phyloP scores from a whole-genome alignment of 192 early-diverging fungal species.

The Jimgerdemannia flammicorona region DNA sequence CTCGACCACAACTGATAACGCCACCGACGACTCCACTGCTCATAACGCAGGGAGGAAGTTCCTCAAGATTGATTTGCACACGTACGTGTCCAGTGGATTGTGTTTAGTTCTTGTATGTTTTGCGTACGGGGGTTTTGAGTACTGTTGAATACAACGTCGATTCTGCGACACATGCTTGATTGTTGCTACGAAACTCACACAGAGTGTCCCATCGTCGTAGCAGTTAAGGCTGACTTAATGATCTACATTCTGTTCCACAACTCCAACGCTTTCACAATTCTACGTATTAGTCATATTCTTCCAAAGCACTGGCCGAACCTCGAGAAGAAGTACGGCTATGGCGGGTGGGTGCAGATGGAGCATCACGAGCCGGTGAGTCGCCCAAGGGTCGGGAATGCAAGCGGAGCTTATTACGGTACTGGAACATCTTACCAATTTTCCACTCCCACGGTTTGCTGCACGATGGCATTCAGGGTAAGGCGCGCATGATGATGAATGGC shows the following conservation, averaged over 20 bases:
- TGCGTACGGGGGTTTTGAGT: too few species aligned
- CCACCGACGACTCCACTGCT: not conserved
- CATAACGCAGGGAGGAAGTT: conserved; percentile 17
- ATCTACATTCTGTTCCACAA: not conserved
- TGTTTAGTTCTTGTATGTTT: not conserved
- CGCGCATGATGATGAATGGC: conserved; percentile 64
- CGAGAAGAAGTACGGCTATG: conserved; percentile 57
- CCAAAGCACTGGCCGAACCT: conserved; percentile 60
- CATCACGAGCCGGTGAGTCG: conserved; percentile 32
- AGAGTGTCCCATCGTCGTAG: too few species aligned
- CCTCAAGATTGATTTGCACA: conserved; percentile 49
- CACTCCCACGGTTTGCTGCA: not conserved
- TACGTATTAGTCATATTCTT: conserved; percentile 51
- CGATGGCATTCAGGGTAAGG: conserved; percentile 38
- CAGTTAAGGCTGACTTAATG: too few species aligned
- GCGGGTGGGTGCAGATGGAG: conserved; percentile 42
- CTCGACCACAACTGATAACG: not conserved
- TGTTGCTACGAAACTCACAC: not conserved
- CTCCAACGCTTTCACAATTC: conserved; percentile 1
- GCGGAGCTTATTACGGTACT: too few species aligned
- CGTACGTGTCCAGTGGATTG: conserved; percentile 14
- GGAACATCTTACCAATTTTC: too few species aligned
- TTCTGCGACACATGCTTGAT: not conserved
- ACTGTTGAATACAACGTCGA: too few species aligned
- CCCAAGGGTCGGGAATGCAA: too few species aligned